Evolutionary conservation across 176 grass and related monocot genomes (phyloP).

Genomic region (Miscanthus lutarioriparius): DNA sequence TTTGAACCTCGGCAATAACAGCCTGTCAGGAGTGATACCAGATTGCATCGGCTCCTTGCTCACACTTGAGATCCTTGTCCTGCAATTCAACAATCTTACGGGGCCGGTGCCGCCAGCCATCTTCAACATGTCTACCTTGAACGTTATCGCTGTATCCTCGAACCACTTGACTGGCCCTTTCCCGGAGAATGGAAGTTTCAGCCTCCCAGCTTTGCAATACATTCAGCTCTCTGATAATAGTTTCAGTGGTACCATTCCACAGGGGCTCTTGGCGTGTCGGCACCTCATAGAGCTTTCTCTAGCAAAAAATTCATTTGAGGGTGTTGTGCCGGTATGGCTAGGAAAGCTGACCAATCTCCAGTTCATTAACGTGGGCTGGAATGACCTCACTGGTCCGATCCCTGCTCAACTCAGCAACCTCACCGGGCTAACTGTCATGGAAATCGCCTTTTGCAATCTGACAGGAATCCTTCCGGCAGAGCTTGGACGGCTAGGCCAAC

Average conservation of each 20-base stretch:
- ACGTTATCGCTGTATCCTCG: background rate
- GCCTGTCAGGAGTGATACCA: background rate
- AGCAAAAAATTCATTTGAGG: background rate
- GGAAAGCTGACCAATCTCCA: background rate
- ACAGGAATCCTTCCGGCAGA: too few species aligned
- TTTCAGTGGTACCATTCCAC: background rate
- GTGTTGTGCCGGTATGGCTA: background rate
- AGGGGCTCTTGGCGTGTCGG: background rate
- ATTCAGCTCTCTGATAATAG: background rate
- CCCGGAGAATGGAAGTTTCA: background rate
- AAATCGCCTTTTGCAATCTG: too few species aligned
- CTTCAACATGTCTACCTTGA: background rate
- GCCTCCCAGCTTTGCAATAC: background rate
- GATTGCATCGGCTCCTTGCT: background rate
- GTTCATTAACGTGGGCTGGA: too few species aligned
- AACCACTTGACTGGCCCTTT: background rate
- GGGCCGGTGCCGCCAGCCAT: background rate
- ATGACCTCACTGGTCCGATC: too few species aligned
- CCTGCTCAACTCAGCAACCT: too few species aligned
- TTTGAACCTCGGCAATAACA: background rate
- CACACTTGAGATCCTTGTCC: background rate
- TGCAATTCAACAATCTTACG: background rate
- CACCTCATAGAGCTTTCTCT: background rate
- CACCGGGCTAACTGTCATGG: too few species aligned
- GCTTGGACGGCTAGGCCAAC: too few species aligned